Evolutionary conservation across 208 protist genomes (phyloP).

Genomic region (Leishmania mexicana): DNA sequence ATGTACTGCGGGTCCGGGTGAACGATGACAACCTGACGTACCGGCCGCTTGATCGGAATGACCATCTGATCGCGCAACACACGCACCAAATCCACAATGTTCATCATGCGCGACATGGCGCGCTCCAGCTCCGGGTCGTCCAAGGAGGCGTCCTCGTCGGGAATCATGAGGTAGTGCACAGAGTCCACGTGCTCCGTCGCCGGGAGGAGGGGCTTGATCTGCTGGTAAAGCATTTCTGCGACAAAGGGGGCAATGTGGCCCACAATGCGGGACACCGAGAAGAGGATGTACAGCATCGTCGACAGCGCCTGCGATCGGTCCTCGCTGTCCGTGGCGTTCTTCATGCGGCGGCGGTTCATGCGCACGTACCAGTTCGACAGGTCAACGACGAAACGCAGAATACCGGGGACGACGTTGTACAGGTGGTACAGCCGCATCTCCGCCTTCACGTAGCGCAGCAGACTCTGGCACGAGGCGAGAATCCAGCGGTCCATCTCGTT

Average conservation of each 20-base stretch:
- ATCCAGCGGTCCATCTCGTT: conserved; percentile 99
- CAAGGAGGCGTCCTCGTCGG: conserved; percentile 69
- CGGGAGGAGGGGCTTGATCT: conserved; percentile 93
- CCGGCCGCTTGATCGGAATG: conserved; percentile 91
- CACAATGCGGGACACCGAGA: conserved; percentile 90
- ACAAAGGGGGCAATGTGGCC: conserved; percentile 99
- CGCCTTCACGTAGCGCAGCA: conserved; percentile 95
- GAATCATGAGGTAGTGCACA: conserved; percentile 95
- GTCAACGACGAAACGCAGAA: conserved; percentile 97
- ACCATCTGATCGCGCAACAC: conserved; percentile 94
- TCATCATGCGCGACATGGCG: conserved; percentile 90
- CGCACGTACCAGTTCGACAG: conserved; percentile 99
- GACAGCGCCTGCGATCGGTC: conserved; percentile 84
- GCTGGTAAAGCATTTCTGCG: conserved; percentile 98
- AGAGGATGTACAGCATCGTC: conserved; percentile 95
- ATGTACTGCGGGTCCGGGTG: conserved; percentile 78
- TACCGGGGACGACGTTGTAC: conserved; percentile 98
- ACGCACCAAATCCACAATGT: conserved; percentile 94
- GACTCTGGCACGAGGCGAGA: conserved; percentile 89
- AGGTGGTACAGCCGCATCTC: conserved; percentile 98
- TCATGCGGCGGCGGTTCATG: conserved; percentile 97
- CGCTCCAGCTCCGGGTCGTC: conserved; percentile 78
- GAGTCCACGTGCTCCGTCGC: conserved; percentile 79
- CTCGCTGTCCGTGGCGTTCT: conserved; percentile 73
- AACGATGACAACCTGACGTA: conserved; percentile 91